Conservation (phyloP, 768 basidiomycete genomes). For the Lenzites betulinus region DNA sequence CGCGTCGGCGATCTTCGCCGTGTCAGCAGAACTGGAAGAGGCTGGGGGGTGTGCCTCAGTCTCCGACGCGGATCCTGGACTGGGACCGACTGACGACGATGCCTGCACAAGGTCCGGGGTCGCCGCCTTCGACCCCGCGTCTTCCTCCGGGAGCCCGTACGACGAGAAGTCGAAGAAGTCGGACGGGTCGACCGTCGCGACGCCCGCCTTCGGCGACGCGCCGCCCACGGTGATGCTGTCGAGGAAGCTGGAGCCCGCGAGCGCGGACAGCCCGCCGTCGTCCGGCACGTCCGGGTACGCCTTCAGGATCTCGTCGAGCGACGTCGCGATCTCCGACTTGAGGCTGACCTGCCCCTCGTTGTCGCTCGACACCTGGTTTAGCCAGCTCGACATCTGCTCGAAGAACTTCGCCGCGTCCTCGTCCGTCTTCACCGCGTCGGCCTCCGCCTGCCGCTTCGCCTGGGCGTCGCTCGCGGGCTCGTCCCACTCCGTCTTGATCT, state of each 20-base stretch:
- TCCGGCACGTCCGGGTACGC: slow-evolving; percentile 41
- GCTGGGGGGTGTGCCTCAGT: slow-evolving; percentile 51
- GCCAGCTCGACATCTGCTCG: slow-evolving; percentile 62
- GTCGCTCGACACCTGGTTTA: slow-evolving; percentile 50
- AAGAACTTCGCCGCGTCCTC: slow-evolving; percentile 67
- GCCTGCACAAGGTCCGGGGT: slow-evolving; percentile 74
- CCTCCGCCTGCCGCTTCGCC: slow-evolving; percentile 40
- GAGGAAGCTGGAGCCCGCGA: slow-evolving; percentile 34
- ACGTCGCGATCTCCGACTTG: slow-evolving; percentile 55
- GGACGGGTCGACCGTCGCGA: slow-evolving; percentile 47
- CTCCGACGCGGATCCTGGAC: slow-evolving; percentile 74
- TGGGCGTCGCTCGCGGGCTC: slow-evolving; percentile 55
- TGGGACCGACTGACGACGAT: slow-evolving; percentile 69
- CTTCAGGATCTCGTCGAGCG: slow-evolving; percentile 65
- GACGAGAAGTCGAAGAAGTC: slow-evolving; percentile 71
- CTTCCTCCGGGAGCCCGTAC: slow-evolving; percentile 58
- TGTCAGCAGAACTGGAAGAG: slow-evolving; percentile 42
- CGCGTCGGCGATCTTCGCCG: slow-evolving; percentile 37
- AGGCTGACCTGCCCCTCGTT: slow-evolving; percentile 46
- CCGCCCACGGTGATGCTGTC: slow-evolving; percentile 31
- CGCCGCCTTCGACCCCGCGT: slow-evolving; percentile 59
- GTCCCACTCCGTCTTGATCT: slow-evolving; percentile 72
- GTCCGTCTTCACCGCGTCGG: slow-evolving; percentile 57
- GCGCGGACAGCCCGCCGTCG: slow-evolving; percentile 36
- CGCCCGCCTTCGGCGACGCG: slow-evolving; percentile 35